Evolutionary conservation across 345 rosid genomes (phyloP).

Genomic region (Ailanthus altissimus): DNA sequence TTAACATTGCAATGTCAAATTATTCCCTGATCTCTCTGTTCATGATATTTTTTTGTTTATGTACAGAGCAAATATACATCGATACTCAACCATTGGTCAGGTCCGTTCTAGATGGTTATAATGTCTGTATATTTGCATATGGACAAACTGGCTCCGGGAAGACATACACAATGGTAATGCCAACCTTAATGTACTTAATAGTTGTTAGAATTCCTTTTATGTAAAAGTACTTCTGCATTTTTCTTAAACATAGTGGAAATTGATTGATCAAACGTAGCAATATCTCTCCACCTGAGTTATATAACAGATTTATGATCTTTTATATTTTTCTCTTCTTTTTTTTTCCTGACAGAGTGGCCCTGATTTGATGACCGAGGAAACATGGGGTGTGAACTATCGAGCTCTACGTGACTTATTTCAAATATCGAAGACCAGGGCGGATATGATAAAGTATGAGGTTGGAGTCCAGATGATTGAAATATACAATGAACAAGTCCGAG

Average conservation of each 20-base stretch:
- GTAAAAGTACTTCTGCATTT: not conserved
- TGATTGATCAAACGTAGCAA: not conserved
- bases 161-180: conserved; percentile 90
- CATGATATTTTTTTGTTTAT: conserved; percentile 3
- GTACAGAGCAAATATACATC: conserved; percentile 73
- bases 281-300: not conserved
- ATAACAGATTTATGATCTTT: not conserved
- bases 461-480: conserved; percentile 99
- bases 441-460: conserved; percentile 69
- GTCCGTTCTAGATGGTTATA: conserved; percentile 90
- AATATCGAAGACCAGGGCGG: conserved; percentile 66
- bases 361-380: conserved; percentile 64
- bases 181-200: not conserved
- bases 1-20: not conserved
- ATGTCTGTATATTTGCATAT: conserved; percentile 96
- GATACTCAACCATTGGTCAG: conserved; percentile 84
- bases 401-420: conserved; percentile 87
- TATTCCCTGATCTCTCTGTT: not conserved
- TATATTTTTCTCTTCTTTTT: not conserved
- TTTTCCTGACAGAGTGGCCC: conserved; percentile 92
- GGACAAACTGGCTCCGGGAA: conserved; percentile 99
- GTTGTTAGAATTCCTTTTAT: not conserved
- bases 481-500: conserved; percentile 97
- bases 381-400: conserved; percentile 98
- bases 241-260: not conserved